These are phyloP conservation scores for Leccinum proximum DNA, from an alignment of 1,284 basidiomycete species.

Conservation along the genomic window DNA sequence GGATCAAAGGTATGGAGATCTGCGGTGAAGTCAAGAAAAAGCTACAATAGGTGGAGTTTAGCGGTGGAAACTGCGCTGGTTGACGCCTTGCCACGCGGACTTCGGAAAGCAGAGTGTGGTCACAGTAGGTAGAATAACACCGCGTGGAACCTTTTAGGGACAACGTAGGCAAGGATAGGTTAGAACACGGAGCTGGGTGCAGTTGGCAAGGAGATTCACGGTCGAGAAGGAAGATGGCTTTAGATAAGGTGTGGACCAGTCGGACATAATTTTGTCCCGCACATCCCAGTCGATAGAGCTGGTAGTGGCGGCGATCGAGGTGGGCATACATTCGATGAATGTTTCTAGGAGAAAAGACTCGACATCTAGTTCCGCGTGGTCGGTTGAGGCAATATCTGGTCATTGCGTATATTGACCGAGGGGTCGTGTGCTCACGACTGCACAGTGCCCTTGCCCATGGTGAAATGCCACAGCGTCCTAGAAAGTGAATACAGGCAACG, in stretches of 20 bases:
- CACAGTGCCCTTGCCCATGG: conserved; percentile 4
- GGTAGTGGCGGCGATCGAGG: conserved; percentile 16
- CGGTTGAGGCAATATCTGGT: not conserved
- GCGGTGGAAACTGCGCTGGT: not conserved
- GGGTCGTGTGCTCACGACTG: conserved; percentile 21
- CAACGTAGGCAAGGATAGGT: conserved; percentile 11
- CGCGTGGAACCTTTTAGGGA: conserved; percentile 3
- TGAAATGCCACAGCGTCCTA: conserved; percentile 17
- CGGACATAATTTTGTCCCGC: conserved; percentile 1
- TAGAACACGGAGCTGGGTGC: conserved; percentile 23
- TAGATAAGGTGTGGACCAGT: conserved; percentile 13
- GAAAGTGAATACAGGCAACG: conserved; percentile 25
- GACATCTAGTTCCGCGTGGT: not conserved
- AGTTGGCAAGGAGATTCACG: conserved; percentile 11
- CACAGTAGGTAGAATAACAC: conserved; percentile 13
- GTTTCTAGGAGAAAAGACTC: conserved; percentile 17
- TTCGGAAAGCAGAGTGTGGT: conserved; percentile 15
- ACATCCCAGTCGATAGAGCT: too few relatives aligned
- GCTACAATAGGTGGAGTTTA: conserved; percentile 1
- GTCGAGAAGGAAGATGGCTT: not conserved
- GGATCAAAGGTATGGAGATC: conserved; percentile 8
- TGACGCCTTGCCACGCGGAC: not conserved
- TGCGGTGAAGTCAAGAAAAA: conserved; percentile 12
- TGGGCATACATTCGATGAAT: conserved; percentile 19
- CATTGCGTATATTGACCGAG: not conserved